Percentiles rank a stretch among this genome's conserved stretches.
Conservation (phyloP, 371 early-diverging fungal species). For the Mortierella sp. region DNA sequence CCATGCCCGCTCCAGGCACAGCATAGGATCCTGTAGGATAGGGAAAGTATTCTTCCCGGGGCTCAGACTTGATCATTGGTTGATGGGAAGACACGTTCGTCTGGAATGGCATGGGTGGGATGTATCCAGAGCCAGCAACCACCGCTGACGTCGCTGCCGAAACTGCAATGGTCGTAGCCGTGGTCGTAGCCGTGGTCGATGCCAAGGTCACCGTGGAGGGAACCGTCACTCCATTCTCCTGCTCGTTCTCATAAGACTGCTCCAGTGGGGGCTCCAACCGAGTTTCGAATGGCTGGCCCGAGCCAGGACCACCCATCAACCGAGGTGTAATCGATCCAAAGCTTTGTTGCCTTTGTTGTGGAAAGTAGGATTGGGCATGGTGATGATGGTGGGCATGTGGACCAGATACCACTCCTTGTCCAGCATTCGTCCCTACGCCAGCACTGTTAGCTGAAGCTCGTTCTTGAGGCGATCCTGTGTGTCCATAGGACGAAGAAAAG, state of each 20-base stretch:
- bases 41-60: conserved; percentile 18
- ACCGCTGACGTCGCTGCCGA: no score
- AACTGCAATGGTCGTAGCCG: no score
- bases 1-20: conserved; percentile 1
- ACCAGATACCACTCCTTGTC: no score
- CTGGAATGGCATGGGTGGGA: no score
- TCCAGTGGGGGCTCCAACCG: conserved; percentile 34
- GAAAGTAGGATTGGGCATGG: conserved; percentile 25
- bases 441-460: neutral
- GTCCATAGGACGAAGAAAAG: conserved; percentile 10
- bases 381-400: conserved; percentile 1
- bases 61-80: conserved; percentile 14
- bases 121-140: no score
- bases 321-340: conserved; percentile 41
- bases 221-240: neutral
- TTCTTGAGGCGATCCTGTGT: conserved; percentile 24
- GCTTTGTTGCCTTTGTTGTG: conserved; percentile 16
- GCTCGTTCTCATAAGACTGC: conserved; percentile 21
- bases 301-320: conserved; percentile 30
- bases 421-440: no score
- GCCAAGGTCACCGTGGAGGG: no score
- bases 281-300: conserved; percentile 33
- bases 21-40: conserved; percentile 9
- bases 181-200: no score
- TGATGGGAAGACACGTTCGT: neutral